Conservation (phyloP, 192 early-diverging fungal species). For the Coemansia sp. region DNA sequence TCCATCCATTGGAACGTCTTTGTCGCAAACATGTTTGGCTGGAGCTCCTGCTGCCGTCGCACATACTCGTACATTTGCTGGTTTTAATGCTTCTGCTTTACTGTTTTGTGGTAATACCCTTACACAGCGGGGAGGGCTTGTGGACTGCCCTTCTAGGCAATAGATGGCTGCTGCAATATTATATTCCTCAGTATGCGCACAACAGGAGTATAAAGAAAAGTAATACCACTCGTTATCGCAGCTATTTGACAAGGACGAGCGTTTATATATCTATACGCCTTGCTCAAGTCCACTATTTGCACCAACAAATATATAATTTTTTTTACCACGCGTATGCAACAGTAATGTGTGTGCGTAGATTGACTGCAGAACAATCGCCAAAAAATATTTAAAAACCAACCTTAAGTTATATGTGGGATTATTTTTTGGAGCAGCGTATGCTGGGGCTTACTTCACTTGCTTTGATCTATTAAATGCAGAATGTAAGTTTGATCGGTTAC, state of each 20-base stretch:
- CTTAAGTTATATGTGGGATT: neutral
- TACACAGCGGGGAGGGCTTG: neutral
- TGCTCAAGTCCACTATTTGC: neutral
- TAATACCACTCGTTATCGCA: neutral
- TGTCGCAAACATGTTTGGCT: conserved; percentile 34
- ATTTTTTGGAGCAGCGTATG: neutral
- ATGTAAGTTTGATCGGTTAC: neutral
- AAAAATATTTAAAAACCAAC: neutral
- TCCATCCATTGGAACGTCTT: conserved; percentile 56
- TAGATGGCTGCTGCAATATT: neutral
- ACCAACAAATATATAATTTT: neutral
- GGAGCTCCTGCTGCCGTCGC: conserved; percentile 53
- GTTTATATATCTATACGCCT: neutral
- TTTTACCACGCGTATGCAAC: neutral
- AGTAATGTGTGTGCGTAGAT: neutral
- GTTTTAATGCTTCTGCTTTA: neutral
- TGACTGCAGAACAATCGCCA: neutral
- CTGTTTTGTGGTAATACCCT: neutral
- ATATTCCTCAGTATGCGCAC: neutral
- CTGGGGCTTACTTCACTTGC: neutral
- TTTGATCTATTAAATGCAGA: neutral
- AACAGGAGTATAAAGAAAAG: neutral
- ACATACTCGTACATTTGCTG: conserved; percentile 51
- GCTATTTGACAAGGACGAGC: neutral
- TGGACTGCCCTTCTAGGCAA: neutral